Evolutionary conservation across 352 stramenopile species (phyloP), one percentile per base, ranked within the genome.

Genomic region (Phytophthora idaei): DNA sequence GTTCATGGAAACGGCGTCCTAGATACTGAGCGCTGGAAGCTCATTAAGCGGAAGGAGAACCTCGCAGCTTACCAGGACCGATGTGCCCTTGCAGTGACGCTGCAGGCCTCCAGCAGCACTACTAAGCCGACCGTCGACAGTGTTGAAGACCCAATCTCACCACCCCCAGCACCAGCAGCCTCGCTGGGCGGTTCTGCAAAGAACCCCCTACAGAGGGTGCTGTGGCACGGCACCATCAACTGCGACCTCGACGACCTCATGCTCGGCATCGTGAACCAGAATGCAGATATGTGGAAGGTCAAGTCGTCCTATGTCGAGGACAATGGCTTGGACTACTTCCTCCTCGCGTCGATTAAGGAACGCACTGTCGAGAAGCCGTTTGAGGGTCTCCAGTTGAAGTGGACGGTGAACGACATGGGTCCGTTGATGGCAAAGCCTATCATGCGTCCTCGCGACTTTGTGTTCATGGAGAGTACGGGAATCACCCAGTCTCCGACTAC

Each of bases 31-130:
- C 59, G 70, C 2, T 89, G 80, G 78, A 85, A 87, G 49, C 53
- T 71, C 14, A 63, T 89, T 57, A 83, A 82, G 54, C 69, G 66
- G 0, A 79, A 78, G 21, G 78, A 87, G 37, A 81, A 78, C 53
- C 61, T 89, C 6, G 67, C 71, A 2, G 74, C 80, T 0, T 89
- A 79, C 55, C 74, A 87, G 39, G 70, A 86, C 11, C 76, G 64
- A 17, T 77, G 69, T 29, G 69, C 69, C 11, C 64, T 77, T 2
- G 73, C 69, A 1, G 69, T 77, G n/a, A 66, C 64, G 14, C 51
- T 75, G 25, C 69, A 73, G 58, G 53, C 60, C 29, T 73, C 61
- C 3, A 68, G 9, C 47, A 77, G 72, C 53, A 69, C 51, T 0
- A 34, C 29, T 8, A 77, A 80, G 41, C 64, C 61, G 1, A 58